A percentile compares a stretch with the other conserved stretches of the same genome.
Conservation (phyloP, 164 flowering plant species). For the Stephania yunnanensis region DNA sequence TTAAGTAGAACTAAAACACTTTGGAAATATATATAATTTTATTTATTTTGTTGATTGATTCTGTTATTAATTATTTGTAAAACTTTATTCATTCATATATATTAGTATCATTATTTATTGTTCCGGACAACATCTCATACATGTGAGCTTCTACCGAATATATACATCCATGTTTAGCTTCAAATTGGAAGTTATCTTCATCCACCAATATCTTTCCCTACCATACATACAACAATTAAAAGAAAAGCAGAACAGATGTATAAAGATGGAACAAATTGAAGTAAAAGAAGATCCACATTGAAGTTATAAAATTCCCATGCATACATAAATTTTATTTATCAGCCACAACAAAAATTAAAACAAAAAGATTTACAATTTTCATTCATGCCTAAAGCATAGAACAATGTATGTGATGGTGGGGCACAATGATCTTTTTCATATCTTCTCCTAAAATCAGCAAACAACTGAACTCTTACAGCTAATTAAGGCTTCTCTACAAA, state of each 20-base stretch:
- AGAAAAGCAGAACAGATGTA: not conserved
- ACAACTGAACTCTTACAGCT: constrained; percentile 14
- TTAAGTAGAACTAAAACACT: too few relatives aligned
- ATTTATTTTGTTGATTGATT: too few relatives aligned
- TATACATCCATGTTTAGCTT: not conserved
- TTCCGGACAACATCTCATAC: too few relatives aligned
- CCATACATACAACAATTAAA: not conserved
- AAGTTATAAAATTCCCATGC: too few relatives aligned
- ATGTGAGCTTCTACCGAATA: too few relatives aligned
- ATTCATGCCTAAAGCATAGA: constrained; percentile 12
- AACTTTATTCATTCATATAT: too few relatives aligned
- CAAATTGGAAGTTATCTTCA: not conserved
- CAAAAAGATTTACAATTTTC: constrained; percentile 19
- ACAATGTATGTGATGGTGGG: constrained; percentile 7
- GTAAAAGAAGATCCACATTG: not conserved
- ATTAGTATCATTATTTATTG: too few relatives aligned
- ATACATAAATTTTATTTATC: not conserved
- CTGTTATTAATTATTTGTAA: too few relatives aligned
- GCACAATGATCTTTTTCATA: constrained; percentile 5
- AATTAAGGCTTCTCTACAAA: not conserved
- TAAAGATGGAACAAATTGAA: not conserved
- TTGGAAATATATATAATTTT: too few relatives aligned
- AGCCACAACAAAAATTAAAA: not conserved
- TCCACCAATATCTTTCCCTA: not conserved
- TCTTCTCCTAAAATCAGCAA: constrained; percentile 3